Conservation (phyloP, 2,329 filamentous ascomycete genomes). For the Phoma herbarum region DNA sequence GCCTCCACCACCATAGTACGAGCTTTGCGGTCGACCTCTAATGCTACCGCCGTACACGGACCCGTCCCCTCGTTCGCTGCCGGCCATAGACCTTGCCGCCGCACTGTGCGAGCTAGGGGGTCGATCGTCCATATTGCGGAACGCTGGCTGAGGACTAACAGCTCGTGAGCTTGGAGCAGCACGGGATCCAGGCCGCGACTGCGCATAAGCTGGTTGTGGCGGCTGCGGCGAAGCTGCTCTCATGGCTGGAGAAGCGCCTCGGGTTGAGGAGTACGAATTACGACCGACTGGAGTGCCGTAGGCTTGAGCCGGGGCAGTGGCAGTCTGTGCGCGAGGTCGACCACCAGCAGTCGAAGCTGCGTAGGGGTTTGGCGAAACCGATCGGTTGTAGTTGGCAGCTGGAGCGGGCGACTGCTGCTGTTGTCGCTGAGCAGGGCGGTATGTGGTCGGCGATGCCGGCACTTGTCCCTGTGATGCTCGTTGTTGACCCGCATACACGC, state of each 20-base stretch:
- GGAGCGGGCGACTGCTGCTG: constrained; percentile 27
- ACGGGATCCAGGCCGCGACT: constrained; percentile 43
- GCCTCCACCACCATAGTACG: constrained; percentile 51
- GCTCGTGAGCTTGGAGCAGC: constrained; percentile 52
- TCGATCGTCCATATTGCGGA: constrained; percentile 58
- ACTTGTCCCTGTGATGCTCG: constrained; percentile 25
- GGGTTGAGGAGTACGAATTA: constrained; percentile 50
- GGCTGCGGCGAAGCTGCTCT: constrained; percentile 57
- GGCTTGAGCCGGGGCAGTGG: constrained; percentile 44
- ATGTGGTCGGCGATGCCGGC: constrained; percentile 21
- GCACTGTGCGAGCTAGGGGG: constrained; percentile 57
- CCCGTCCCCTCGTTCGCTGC: constrained; percentile 49
- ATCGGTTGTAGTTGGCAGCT: constrained; percentile 24
- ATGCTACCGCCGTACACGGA: constrained; percentile 37
- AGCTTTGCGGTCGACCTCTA: constrained; percentile 53
- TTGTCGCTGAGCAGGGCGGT: constrained; percentile 20
- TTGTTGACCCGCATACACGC: constrained; percentile 51
- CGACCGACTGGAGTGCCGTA: constrained; percentile 45
- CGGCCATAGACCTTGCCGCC: constrained; percentile 57
- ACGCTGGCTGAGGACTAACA: constrained; percentile 63
- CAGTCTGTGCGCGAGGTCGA: constrained; percentile 51
- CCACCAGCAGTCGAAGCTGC: constrained; percentile 45
- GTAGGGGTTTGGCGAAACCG: constrained; percentile 71
- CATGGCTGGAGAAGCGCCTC: constrained; percentile 52
- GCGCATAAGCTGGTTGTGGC: constrained; percentile 50